phyloP scores from a whole-genome alignment of 2,329 filamentous ascomycete species.

The Penicillium aurantiogriseum region DNA sequence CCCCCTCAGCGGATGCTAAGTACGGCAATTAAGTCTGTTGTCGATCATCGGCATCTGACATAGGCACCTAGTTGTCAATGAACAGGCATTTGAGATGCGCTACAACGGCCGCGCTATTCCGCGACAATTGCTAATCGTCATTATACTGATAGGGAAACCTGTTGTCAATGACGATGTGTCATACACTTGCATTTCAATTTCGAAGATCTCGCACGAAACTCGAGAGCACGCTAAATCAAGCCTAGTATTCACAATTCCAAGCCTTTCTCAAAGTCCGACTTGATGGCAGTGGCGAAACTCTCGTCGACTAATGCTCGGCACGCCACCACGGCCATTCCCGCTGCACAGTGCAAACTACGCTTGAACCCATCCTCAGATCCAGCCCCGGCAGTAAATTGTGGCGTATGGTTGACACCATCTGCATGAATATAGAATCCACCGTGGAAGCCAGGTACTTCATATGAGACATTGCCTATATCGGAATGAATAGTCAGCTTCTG shows the following conservation, averaged over 20 bases:
- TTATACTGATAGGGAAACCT: background rate
- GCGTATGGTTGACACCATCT: conserved; percentile 19
- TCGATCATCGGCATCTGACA: background rate
- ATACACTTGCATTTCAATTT: background rate
- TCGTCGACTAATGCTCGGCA: conserved; percentile 14
- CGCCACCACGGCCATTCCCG: conserved; percentile 20
- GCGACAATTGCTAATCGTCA: background rate
- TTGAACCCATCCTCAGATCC: conserved; percentile 14
- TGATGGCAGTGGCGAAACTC: conserved; percentile 11
- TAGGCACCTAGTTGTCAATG: no score
- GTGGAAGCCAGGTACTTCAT: conserved; percentile 21
- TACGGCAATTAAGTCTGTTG: conserved; percentile 2
- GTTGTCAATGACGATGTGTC: background rate
- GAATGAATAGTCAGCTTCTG: background rate
- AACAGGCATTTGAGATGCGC: background rate
- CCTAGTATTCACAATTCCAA: background rate
- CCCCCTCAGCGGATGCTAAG: background rate
- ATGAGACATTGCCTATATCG: conserved; percentile 15
- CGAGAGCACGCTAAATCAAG: background rate
- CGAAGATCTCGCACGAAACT: background rate
- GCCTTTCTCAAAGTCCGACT: conserved; percentile 10
- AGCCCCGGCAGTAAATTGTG: conserved; percentile 18
- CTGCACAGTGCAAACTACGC: conserved; percentile 15
- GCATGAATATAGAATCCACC: conserved; percentile 19
- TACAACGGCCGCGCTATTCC: background rate